These are phyloP conservation scores for Podospora comata DNA, from an alignment of 495 filamentous ascomycete species.

Conservation along the genomic window DNA sequence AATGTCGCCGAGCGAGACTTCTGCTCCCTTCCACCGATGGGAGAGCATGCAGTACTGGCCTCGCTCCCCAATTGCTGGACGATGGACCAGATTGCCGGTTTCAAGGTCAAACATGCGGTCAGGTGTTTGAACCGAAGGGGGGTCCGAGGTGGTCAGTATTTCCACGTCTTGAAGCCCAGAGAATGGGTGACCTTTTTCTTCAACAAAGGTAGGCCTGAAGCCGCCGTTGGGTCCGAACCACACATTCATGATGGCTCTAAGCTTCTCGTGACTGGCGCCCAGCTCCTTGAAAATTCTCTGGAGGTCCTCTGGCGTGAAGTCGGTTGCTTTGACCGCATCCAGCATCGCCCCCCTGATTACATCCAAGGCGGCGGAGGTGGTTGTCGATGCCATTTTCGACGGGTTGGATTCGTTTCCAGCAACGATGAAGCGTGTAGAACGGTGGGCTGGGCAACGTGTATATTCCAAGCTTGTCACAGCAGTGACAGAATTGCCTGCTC, in stretches of 20 bases:
- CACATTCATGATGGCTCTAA: constrained; percentile 30
- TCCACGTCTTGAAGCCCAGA: constrained; percentile 27
- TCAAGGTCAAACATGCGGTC: constrained; percentile 47
- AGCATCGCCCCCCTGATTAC: not conserved
- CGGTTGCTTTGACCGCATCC: constrained; percentile 15
- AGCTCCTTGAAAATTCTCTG: constrained; percentile 25
- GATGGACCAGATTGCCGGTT: constrained; percentile 40
- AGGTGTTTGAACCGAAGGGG: constrained; percentile 25
- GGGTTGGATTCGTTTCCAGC: not conserved
- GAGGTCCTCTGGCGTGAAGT: constrained; percentile 21
- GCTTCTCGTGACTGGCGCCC: constrained; percentile 31
- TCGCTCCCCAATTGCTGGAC: constrained; percentile 26
- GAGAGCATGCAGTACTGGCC: constrained; percentile 48
- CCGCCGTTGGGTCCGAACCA: constrained; percentile 28
- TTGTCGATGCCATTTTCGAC: not conserved
- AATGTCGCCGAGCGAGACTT: constrained; percentile 40
- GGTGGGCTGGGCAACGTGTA: too few relatives aligned
- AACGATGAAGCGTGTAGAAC: too few relatives aligned
- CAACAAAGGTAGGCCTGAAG: constrained; percentile 31
- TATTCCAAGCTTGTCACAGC: too few relatives aligned
- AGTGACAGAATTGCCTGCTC: too few relatives aligned
- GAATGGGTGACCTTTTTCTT: constrained; percentile 19
- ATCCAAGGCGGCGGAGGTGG: too few relatives aligned
- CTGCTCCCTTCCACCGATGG: constrained; percentile 47
- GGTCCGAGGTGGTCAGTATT: constrained; percentile 22